phyloP scores from a whole-genome alignment of 2,329 filamentous ascomycete genomes.

The Pseudocercospora fijiensis region DNA sequence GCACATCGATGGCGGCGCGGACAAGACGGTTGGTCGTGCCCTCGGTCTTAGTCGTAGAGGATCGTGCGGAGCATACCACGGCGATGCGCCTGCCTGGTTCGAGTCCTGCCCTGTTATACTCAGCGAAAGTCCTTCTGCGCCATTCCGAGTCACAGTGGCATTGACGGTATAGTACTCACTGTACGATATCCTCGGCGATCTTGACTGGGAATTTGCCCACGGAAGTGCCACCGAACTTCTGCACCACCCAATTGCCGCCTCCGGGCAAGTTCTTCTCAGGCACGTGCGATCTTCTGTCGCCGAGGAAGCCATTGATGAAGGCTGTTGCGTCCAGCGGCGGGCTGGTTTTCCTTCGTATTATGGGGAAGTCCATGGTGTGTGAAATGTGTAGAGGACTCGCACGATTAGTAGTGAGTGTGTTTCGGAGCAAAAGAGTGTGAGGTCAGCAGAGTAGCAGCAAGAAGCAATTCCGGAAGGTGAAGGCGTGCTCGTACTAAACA shows the following conservation, averaged over 20 bases:
- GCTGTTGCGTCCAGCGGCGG: slow-evolving; percentile 26
- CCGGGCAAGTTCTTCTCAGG: slow-evolving; percentile 51
- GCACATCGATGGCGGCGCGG: slow-evolving; percentile 48
- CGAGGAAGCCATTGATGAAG: slow-evolving; percentile 28
- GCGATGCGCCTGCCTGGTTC: slow-evolving; percentile 67
- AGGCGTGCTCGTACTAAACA: not conserved
- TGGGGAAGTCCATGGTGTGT: slow-evolving; percentile 28
- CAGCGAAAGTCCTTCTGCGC: slow-evolving; percentile 17
- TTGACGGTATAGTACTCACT: slow-evolving; percentile 37
- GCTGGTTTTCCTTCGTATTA: slow-evolving; percentile 24
- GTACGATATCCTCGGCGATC: slow-evolving; percentile 62
- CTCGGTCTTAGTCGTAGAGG: slow-evolving; percentile 88
- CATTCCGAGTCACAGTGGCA: slow-evolving; percentile 1
- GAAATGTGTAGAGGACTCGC: slow-evolving; percentile 7
- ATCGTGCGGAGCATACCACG: slow-evolving; percentile 92
- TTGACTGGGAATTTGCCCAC: slow-evolving; percentile 83
- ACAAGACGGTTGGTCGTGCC: slow-evolving; percentile 83
- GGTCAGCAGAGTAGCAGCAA: not conserved
- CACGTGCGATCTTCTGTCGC: slow-evolving; percentile 42
- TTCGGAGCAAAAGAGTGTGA: not conserved
- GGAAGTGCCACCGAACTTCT: slow-evolving; percentile 94
- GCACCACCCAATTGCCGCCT: slow-evolving; percentile 70
- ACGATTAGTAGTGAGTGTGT: slow-evolving; percentile 9
- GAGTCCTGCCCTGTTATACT: slow-evolving; percentile 50
- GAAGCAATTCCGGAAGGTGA: not conserved